Base-by-base conservation (phyloP, 2,329 filamentous ascomycete species). In the Sporothrix globosa region DNA sequence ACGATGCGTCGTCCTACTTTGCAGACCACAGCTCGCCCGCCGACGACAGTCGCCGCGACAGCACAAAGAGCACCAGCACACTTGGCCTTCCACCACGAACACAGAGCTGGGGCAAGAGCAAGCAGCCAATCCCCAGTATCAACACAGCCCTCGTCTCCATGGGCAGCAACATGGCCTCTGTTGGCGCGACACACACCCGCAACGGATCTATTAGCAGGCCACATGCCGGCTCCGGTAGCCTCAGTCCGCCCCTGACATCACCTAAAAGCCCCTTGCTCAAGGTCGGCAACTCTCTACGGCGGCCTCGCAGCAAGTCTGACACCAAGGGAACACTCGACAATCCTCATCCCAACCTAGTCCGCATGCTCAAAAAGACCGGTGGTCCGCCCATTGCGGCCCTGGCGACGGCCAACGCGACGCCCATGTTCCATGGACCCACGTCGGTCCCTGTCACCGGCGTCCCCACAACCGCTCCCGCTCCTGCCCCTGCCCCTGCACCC, bases 131-230 rank as follows among this genome's bases (percentile, higher is more conserved):
- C 2, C 86, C 87, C 2, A 88, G 83, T 75, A 83, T 90, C 73
- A 89, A 88, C 74, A 88, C 86, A 0, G 85, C 86, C 1, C 77
- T 90, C 53, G 80, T 85, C 7, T 84, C 83, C 27, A 87, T 89
- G 81, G 85, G 83, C 4, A 84, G 82, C 46, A 82, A 82, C 58
- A 82, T 86, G 48, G 86, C 86, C 24, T 83, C 86, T 19, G 86
- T 90, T 52, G 86, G 86, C 30, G 82, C 84, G 4, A 81, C 83
- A 0, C 87, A 89, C 75, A 81, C 85, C 50, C 83, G 86, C 46
- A 88, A 84, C 72, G 86, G 87, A 48, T 91, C 90, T 6, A 82
- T 91, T 71, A 86, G 86, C 74, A 69, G 67, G 41, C 70, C 72
- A 11, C 66, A 70, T 13, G 68, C 60, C 2, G 71, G 68, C 30